A percentile compares a stretch with the other conserved stretches of the same genome.
phyloP scores from a whole-genome alignment of 106 monocot genomes.

The Vanilla planifolia region DNA sequence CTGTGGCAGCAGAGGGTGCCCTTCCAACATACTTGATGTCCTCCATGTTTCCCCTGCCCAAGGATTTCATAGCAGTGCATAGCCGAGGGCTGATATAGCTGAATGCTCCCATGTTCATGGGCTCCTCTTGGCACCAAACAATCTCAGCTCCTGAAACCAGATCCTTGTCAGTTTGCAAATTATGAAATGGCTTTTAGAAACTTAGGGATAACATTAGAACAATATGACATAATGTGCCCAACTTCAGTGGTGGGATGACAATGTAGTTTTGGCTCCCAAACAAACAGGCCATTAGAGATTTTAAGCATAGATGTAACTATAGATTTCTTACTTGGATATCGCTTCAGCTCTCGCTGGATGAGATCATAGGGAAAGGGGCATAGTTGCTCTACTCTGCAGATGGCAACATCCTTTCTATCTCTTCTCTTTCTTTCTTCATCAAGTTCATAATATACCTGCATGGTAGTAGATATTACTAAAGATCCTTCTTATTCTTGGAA shows the following conservation, averaged over 20 bases:
- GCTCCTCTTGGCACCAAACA: constrained; percentile 97
- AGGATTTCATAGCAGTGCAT: constrained; percentile 44
- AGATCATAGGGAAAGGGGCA: constrained; percentile 89
- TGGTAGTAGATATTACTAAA: neutral
- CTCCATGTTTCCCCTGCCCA: constrained; percentile 46
- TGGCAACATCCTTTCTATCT: constrained; percentile 56
- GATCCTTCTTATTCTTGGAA: neutral
- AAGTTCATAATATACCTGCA: constrained; percentile 86
- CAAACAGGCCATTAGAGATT: no score
- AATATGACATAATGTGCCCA: no score
- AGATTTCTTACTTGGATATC: constrained; percentile 78
- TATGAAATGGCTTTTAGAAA: no score
- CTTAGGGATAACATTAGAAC: no score
- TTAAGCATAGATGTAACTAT: no score
- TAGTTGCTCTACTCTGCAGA: constrained; percentile 86
- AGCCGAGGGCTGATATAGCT: constrained; percentile 65
- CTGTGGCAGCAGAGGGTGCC: constrained; percentile 69
- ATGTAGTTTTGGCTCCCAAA: no score
- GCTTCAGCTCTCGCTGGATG: constrained; percentile 75
- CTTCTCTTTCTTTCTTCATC: constrained; percentile 61
- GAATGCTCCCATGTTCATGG: constrained; percentile 97
- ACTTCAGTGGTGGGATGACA: no score
- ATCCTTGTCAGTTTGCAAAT: no score
- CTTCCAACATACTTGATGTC: constrained; percentile 83
- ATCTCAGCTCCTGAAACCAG: constrained; percentile 86